Evolutionary conservation across 73 alveolate genomes (phyloP).

Genomic region (Breviolum minutum): DNA sequence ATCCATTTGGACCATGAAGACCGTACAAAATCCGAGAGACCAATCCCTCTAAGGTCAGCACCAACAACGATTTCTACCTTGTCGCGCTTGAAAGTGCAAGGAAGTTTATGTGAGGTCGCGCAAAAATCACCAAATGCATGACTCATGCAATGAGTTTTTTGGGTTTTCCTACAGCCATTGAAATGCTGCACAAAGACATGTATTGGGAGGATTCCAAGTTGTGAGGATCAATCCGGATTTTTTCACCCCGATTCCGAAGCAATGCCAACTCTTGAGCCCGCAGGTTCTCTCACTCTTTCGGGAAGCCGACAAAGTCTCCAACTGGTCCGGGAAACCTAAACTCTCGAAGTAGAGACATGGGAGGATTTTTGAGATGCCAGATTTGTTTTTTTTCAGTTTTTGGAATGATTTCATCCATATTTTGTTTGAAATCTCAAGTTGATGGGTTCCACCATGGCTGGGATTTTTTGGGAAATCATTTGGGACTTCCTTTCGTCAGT

Average conservation of each 20-base stretch:
- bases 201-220: neutral
- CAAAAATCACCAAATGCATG: too few relatives aligned
- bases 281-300: constrained; percentile 72
- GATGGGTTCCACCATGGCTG: neutral
- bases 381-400: neutral
- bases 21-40: too few relatives aligned
- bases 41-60: neutral
- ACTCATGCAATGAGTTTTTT: too few relatives aligned
- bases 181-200: too few relatives aligned
- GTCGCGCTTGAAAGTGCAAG: constrained; percentile 48
- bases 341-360: neutral
- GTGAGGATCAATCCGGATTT: neutral
- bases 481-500: neutral
- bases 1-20: too few relatives aligned
- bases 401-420: neutral
- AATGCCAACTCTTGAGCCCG: too few relatives aligned
- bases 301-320: constrained; percentile 56
- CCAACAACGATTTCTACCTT: constrained; percentile 63
- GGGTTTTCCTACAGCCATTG: neutral
- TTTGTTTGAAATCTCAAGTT: neutral
- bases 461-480: neutral
- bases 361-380: neutral
- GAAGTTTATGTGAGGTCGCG: constrained; percentile 48
- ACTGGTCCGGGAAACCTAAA: neutral
- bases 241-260: neutral